Base-by-base conservation (phyloP, 176 grass and related monocot genomes). In the Thalia dealbata region DNA sequence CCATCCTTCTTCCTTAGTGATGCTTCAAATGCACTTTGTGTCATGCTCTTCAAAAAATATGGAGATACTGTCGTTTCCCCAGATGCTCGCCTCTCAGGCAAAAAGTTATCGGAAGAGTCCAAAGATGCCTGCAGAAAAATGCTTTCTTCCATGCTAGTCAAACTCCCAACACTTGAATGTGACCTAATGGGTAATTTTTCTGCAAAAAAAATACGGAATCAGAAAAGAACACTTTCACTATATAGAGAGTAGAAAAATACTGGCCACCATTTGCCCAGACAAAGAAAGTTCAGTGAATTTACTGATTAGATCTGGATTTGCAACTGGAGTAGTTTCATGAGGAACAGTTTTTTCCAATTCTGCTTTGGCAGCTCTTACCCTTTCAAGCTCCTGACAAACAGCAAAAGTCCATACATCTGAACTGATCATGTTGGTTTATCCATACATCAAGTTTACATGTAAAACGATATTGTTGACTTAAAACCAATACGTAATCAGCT, bases 11-110 rank as follows among this genome's bases (percentile, higher is more conserved):
- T 87, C 42, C 95, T 87, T 43, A 99, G 83, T 66, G 95, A 79
- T 73, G 88, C 91, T 77, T 99, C 95, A 86, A 91, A 99, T 76
- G 90, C 81, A 88, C 90, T 99, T 73, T 91, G 95, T 75, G 95
- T 99, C 95, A 99, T 95, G 83, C 85, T 91, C 82, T 89, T 93
- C 74, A 95, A 72, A 86, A 91, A 99, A 77, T 99, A 99, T 44
- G 90, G 91, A 45, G 83, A 78, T 62, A 91, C 81, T 70, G 86
- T 95, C 83, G 76, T 85, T 52, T 99, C 95, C 30, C 84, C 73
- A 70, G 95, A 95, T 77, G 85, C 81, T 88, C 95, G 91, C 75
- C 88, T 88, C 80, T 99, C 95, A 67, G 87, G 78, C 22, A 76
- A 89, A 83, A 80, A 60, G 60, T 70, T 86, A 59, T 95, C 95